These are phyloP conservation scores for Kentomonas sorsogonicus DNA, from an alignment of 208 protist genomes.

Conservation along the genomic window DNA sequence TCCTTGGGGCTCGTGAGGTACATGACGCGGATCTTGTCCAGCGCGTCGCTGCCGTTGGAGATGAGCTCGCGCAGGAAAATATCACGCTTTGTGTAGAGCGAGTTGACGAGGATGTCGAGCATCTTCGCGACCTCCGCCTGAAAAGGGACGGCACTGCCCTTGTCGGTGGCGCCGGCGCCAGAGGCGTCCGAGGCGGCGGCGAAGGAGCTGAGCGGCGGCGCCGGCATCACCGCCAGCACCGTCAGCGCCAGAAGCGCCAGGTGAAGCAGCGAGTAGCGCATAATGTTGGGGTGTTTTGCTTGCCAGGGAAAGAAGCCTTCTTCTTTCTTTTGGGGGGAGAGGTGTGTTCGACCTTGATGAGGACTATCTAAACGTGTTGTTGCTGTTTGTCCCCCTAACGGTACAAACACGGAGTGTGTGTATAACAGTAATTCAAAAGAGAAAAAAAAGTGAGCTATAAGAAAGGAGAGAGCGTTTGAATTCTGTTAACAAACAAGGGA, in stretches of 20 bases:
- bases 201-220: background rate
- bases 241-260: slow-evolving; percentile 32
- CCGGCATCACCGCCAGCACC: slow-evolving; percentile 17
- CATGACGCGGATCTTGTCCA: slow-evolving; percentile 99
- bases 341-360: too few species aligned
- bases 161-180: background rate
- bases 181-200: slow-evolving; percentile 1
- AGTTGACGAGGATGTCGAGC: slow-evolving; percentile 99
- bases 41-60: slow-evolving; percentile 99
- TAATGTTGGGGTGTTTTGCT: too few species aligned
- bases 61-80: slow-evolving; percentile 99
- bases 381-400: too few species aligned
- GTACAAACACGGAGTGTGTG: too few species aligned
- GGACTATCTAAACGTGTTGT: too few species aligned
- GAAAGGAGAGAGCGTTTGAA: too few species aligned
- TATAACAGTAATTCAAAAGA: too few species aligned
- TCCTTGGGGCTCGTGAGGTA: slow-evolving; percentile 92
- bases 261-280: slow-evolving; percentile 14
- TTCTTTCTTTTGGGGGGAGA: too few species aligned
- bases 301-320: too few species aligned
- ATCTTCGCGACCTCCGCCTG: slow-evolving; percentile 96
- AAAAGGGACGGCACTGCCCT: slow-evolving; percentile 84
- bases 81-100: slow-evolving; percentile 99
- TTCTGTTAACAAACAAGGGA: too few species aligned
- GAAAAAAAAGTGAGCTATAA: too few species aligned